Evolutionary conservation across 1,284 basidiomycete genomes (phyloP), one percentile per base, ranked within the genome.

Genomic region (Erythrobasidium hasegawianum): DNA sequence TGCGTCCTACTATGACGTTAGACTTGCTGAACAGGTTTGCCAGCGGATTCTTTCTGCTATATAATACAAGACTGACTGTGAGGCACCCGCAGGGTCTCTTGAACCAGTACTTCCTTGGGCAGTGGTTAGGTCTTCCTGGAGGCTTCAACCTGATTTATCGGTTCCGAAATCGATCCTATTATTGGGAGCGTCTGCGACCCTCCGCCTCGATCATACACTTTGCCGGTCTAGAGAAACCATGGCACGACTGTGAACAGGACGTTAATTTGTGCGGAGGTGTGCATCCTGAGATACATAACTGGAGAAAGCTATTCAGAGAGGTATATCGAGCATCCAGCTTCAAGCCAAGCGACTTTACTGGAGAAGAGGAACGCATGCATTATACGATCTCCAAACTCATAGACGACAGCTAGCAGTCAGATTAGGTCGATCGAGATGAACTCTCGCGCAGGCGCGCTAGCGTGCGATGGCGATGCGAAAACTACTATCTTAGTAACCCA

Each of bases 221-320:
- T 24, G 55, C 55, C n/a, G 55, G 55, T 16, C 26, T 40, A 4
- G 40, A 33, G 38, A 57, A 57, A 22, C 55, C 55, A 14, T 57
- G 55, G 55, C 55, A 57, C 39, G 43, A 14, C 22, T 47, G 43
- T 14, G 14, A 16, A 24, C 43, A 47, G 16, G 43, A 47, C 14
- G 7, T 4, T 8, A 5, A 4, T 5, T 16, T 47, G 5, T 47
- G 43, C 22, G 14, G 4, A 7, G 43, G 7, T 18, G 14, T 47
- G 4, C 43, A 5, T 47, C 43, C 43, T 14, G 43, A 47, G 22
- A 4, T 47, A 5, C 43, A 47, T 7, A 14, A 5, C 7, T 47
- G 43, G 43, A 5, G 14, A 14, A 47, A 47, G 43, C 5, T 5
- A 47, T 24, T 47, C 43, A n/a, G 5, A 5, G 43, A 47, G 43